These are phyloP conservation scores for Blastomyces gilchristii DNA, from an alignment of 2,329 filamentous ascomycete genomes.

Conservation along the genomic window DNA sequence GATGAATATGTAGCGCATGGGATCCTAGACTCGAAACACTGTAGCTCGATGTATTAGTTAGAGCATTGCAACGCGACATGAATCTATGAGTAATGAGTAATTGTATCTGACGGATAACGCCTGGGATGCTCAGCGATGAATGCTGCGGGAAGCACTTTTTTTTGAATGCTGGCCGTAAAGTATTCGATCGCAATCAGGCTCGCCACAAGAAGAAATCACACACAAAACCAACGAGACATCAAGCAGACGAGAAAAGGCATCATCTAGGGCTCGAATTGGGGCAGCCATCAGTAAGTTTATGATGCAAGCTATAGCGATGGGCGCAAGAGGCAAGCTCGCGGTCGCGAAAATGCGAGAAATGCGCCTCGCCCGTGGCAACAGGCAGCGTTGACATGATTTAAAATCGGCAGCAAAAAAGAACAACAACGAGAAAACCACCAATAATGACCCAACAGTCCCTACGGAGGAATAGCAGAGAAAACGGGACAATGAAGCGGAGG, in stretches of 20 bases:
- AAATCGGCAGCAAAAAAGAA: neutral
- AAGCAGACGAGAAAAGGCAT: neutral
- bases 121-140: neutral
- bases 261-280: neutral
- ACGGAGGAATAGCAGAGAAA: neutral
- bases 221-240: neutral
- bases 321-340: neutral
- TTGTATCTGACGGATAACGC: neutral
- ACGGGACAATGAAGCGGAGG: neutral
- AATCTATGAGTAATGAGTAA: neutral
- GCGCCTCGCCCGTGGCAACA: neutral
- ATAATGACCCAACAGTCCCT: neutral
- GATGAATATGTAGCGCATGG: conserved; percentile 3
- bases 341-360: neutral
- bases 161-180: neutral
- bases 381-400: neutral
- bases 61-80: neutral
- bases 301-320: neutral
- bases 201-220: neutral
- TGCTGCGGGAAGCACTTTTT: neutral
- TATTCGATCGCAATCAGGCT: neutral
- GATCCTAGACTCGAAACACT: neutral
- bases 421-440: neutral
- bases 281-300: neutral
- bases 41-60: neutral